Base-by-base conservation (phyloP, 345 rosid species). In the Brassica napus region DNA sequence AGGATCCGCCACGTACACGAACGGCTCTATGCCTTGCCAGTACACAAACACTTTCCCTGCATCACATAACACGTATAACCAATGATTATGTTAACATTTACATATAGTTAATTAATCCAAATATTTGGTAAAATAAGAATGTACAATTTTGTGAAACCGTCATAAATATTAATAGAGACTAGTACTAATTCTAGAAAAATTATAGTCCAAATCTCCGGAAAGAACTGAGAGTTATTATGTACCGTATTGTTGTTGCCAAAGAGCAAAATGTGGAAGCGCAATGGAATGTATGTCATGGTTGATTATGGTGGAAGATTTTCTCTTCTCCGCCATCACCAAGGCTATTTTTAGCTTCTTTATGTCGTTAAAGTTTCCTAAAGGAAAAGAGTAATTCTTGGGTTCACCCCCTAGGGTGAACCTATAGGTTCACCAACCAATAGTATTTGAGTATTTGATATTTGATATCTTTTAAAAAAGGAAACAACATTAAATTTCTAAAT, bases 1-100 rank as follows among this genome's bases (percentile, higher is more conserved):
- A 55, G 60, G 60, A 55, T 55, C 60, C 11, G 60, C 60, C 60
- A 55, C 60, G 75, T 91, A 90, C 73, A 94, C 72, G 83, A 94
- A 92, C 10, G 99, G 99, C 86, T 91, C 97, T 49, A 90, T 87
- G 3, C 99, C 99, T 24, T 91, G 79, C 99, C 99, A 95, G 60
- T 55, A 18, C 26, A 55, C 26, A 18, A 55, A 55, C 60, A 55
- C 60, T 55, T 55, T 55, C 60, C 60, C 60, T 55, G 26, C 60
- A 18, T 18, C 5, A 54, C 59, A 55, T 16, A 55, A 55, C 60
- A 16, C 12, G 35, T 32, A 32, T 12, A 31, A 69, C 47, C 47
- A 62, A 24, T 65, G 6, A 71, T 71, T 65, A 42, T 44, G 34
- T 65, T 61, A 42, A 18, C 1, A 14, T 12, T 35, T 9, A 39